Base-by-base conservation (phyloP, 1,284 basidiomycete species). In the Calocybe gambosa region DNA sequence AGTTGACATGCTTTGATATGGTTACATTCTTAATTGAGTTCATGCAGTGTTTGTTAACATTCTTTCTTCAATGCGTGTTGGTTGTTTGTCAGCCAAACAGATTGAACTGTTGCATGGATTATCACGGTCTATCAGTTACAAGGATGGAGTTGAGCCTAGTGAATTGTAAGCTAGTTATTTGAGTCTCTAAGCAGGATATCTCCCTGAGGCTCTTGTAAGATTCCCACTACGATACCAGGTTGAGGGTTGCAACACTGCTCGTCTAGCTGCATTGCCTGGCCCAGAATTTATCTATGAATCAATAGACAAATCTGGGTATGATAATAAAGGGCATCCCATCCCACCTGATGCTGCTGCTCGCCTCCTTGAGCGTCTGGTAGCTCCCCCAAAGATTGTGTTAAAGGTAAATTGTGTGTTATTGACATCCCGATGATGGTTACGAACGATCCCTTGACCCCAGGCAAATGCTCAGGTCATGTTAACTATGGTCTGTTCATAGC, bases 21-120 rank as follows among this genome's bases (percentile, higher is more conserved):
- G 7, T 13, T 16, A n/a, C 12, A 8, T 31, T 12, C 6, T 7
- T 5, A 20, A n/a, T 16, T 38, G 18, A 38, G 2, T 19, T 21
- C 16, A 46, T 25, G 47, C 47, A 90, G 89, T 73, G 16, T 93
- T 94, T 61, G 75, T 94, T 43, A 73, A 84, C 58, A 90, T 94
- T 75, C 71, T 94, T 46, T 89, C 90, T 57, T 85, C 92, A 57
- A 91, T 93, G 85, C 80, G 91, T 13, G 81, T 81, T 47, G 91
- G 91, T 1, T 60, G 58, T 1, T 63, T 93, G 31, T 70, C 75
- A 1, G 50, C 60, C 2, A 58, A 64, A 5, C 87, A 89, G 2
- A 76, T 87, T 49, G 44, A 60, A 9, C 72, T 68, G 37, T 84
- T 93, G 63, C 70, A 66, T 43, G 58, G 63, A 1, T 68, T 93